These are phyloP conservation scores for Xanthoconium separans DNA, from an alignment of 1,284 basidiomycete genomes.

Conservation along the genomic window DNA sequence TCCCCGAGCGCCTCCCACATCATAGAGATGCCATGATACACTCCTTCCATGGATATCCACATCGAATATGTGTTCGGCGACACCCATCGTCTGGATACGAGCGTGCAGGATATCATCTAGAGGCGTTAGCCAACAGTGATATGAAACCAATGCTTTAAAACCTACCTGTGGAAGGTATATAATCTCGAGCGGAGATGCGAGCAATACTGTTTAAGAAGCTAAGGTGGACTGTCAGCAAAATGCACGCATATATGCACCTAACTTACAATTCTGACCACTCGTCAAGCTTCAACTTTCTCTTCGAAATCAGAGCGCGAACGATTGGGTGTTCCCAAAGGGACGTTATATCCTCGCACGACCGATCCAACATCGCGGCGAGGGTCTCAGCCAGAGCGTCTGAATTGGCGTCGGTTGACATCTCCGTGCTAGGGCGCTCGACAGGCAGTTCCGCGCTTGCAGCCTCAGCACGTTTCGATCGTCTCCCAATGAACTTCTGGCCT, in stretches of 20 bases:
- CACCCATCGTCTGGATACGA: constrained; percentile 82
- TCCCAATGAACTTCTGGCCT: constrained; percentile 34
- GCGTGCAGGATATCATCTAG: constrained; percentile 81
- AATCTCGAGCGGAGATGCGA: constrained; percentile 64
- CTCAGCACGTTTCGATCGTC: constrained; percentile 23
- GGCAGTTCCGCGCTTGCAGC: constrained; percentile 9
- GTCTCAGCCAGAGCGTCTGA: constrained; percentile 59
- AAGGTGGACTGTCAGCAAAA: constrained; percentile 6
- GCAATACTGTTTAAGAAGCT: constrained; percentile 74
- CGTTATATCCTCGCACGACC: constrained; percentile 60
- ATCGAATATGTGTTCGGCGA: constrained; percentile 74
- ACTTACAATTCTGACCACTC: constrained; percentile 84
- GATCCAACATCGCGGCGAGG: constrained; percentile 55
- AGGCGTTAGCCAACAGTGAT: neutral
- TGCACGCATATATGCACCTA: constrained; percentile 20
- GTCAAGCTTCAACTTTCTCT: constrained; percentile 70
- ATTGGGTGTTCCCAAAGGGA: constrained; percentile 69
- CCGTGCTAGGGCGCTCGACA: constrained; percentile 26
- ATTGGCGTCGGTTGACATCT: constrained; percentile 25
- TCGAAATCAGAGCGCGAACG: constrained; percentile 63
- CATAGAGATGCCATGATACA: constrained; percentile 78
- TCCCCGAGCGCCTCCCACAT: constrained; percentile 81
- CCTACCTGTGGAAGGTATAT: constrained; percentile 70
- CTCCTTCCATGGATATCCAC: constrained; percentile 71
- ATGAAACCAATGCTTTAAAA: neutral